These are phyloP conservation scores for Aspergillus fumigatus DNA, from an alignment of 2,329 filamentous ascomycete species.

Conservation along the genomic window DNA sequence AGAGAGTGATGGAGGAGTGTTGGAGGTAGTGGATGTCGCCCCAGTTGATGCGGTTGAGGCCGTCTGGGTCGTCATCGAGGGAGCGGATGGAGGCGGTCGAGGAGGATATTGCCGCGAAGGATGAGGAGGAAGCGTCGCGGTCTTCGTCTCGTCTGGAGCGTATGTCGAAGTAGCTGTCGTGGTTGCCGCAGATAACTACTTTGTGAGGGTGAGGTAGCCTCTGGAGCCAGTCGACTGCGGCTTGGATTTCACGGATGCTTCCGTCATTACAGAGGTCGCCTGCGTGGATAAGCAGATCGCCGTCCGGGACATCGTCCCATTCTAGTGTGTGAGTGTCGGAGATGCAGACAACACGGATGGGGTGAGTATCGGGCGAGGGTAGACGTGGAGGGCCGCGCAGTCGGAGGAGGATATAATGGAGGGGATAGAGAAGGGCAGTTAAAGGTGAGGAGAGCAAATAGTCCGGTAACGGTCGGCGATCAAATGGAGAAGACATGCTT, in stretches of 20 bases:
- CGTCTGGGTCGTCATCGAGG: conserved; percentile 38
- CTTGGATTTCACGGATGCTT: conserved; percentile 67
- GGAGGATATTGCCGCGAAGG: conserved; percentile 28
- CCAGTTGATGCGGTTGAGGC: conserved; percentile 57
- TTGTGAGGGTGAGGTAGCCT: conserved; percentile 72
- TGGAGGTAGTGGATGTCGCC: conserved; percentile 70
- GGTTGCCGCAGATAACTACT: conserved; percentile 79
- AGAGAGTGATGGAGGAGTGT: conserved; percentile 60
- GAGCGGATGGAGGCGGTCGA: conserved; percentile 35
- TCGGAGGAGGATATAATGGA: conserved; percentile 62
- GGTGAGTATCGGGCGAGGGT: conserved; percentile 49
- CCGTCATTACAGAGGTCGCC: conserved; percentile 78
- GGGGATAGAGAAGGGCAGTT: conserved; percentile 55
- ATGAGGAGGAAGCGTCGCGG: conserved; percentile 28
- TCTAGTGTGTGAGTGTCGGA: conserved; percentile 79
- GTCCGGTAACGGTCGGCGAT: conserved; percentile 53
- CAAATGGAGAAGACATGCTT: conserved; percentile 42
- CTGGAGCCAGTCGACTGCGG: conserved; percentile 78
- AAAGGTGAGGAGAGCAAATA: conserved; percentile 65
- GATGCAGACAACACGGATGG: conserved; percentile 77
- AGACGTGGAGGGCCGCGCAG: conserved; percentile 64
- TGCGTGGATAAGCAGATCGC: conserved; percentile 84
- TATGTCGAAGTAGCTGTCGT: conserved; percentile 79
- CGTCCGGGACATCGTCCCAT: conserved; percentile 51
- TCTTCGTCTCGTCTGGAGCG: conserved; percentile 56